Percentiles rank a stretch among this genome's conserved stretches.
These are phyloP conservation scores for Coniochaeta sp. DNA, from an alignment of 2,329 filamentous ascomycete genomes.

Conservation along the genomic window DNA sequence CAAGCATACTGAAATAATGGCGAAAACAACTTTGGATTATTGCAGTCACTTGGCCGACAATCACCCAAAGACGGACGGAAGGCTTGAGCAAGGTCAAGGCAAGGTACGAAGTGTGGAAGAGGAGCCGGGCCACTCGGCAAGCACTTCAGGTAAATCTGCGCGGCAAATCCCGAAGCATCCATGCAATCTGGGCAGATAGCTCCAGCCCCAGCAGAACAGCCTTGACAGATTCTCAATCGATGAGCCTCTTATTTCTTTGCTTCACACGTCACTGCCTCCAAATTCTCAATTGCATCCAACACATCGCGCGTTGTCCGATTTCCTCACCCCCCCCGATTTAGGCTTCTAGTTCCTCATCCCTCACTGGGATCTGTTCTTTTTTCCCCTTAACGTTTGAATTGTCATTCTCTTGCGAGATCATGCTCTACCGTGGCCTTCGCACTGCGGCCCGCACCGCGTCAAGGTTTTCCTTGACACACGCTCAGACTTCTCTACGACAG, in stretches of 20 bases:
- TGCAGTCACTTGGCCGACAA: no score
- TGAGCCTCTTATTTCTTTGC: neutral
- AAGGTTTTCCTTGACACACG: slow-evolving; percentile 1
- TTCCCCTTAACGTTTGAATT: neutral
- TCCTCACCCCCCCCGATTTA: neutral
- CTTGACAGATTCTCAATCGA: neutral
- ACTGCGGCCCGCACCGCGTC: slow-evolving; percentile 14
- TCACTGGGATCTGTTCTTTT: neutral
- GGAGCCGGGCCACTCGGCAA: neutral
- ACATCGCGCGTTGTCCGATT: neutral
- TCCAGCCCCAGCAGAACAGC: neutral
- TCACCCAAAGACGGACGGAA: neutral
- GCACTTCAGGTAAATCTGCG: neutral
- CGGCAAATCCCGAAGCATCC: neutral
- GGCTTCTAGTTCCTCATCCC: neutral
- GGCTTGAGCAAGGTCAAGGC: neutral
- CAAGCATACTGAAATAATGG: no score
- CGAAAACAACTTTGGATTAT: no score
- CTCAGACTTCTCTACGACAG: slow-evolving; percentile 14
- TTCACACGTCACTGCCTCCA: neutral
- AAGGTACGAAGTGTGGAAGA: neutral
- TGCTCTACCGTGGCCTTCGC: slow-evolving; percentile 10
- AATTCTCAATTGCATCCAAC: neutral
- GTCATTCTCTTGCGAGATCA: neutral
- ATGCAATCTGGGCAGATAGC: neutral